Conservation (phyloP, 768 basidiomycete genomes). For the Kwoniella botswanensis region DNA sequence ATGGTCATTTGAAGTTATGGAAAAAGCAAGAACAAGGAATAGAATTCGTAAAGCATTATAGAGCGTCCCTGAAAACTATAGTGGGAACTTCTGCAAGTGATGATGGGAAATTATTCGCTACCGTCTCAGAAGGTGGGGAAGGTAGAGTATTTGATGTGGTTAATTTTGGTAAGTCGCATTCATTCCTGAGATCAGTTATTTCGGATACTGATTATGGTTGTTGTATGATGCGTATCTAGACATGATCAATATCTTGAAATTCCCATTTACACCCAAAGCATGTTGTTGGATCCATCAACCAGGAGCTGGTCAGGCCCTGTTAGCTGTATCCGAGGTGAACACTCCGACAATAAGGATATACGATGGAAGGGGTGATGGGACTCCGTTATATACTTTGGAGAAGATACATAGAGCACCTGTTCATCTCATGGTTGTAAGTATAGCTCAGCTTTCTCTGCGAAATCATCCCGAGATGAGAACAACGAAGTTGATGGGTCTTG, state of each 20-base stretch:
- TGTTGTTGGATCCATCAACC: constrained; percentile 95
- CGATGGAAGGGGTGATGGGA: constrained; percentile 85
- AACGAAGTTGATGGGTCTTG: not conserved
- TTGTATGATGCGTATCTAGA: constrained; percentile 62
- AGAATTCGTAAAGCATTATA: constrained; percentile 98
- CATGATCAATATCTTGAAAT: constrained; percentile 97
- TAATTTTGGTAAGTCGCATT: constrained; percentile 80
- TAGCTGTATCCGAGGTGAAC: constrained; percentile 86
- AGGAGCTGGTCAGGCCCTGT: constrained; percentile 81
- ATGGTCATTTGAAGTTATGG: constrained; percentile 98
- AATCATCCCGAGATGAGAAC: not conserved
- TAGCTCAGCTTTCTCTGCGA: not conserved
- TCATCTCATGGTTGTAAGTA: constrained; percentile 82
- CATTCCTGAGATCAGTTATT: too few relatives aligned
- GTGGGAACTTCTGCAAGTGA: constrained; percentile 81
- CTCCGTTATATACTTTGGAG: constrained; percentile 74
- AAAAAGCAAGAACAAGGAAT: constrained; percentile 95
- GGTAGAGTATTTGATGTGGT: constrained; percentile 97
- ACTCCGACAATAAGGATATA: constrained; percentile 82
- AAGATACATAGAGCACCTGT: constrained; percentile 86
- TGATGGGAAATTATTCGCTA: constrained; percentile 91
- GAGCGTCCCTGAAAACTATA: constrained; percentile 83
- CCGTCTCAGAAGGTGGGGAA: constrained; percentile 85
- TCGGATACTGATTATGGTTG: not conserved
- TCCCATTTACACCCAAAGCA: constrained; percentile 80